phyloP scores from a whole-genome alignment of 163 green algal species.

The Chlorella variabilis region DNA sequence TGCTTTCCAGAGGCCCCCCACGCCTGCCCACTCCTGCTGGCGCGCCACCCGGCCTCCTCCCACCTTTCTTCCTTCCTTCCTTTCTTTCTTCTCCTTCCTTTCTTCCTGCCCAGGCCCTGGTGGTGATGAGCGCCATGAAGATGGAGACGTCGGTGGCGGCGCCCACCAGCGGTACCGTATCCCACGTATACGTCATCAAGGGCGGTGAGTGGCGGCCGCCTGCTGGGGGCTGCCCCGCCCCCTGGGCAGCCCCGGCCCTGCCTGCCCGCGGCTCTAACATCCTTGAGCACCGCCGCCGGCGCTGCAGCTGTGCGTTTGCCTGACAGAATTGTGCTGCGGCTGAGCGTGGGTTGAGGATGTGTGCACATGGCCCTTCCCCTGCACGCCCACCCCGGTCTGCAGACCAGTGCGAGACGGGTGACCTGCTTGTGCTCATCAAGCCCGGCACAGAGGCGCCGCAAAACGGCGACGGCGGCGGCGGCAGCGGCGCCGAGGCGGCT shows the following conservation, averaged over 20 bases:
- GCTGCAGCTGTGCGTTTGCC: no score
- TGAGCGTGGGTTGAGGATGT: no score
- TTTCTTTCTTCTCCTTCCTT: no score
- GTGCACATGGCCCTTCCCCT: no score
- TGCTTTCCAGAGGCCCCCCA: no score
- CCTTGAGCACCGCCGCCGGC: neutral
- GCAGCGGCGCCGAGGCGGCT: neutral
- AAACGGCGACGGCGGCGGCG: neutral
- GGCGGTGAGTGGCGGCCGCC: slow-evolving; percentile 24
- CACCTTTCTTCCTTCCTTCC: no score
- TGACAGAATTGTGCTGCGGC: no score
- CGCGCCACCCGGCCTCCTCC: neutral
- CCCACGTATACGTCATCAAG: slow-evolving; percentile 73
- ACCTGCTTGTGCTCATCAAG: slow-evolving; percentile 83
- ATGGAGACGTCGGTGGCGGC: slow-evolving; percentile 95
- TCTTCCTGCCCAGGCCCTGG: slow-evolving; percentile 83
- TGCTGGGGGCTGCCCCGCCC: neutral
- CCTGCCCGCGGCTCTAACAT: neutral
- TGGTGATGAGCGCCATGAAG: slow-evolving; percentile 95
- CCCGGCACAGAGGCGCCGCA: neutral
- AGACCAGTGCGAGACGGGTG: slow-evolving; percentile 77
- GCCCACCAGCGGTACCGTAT: slow-evolving; percentile 73
- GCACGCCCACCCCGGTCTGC: no score
- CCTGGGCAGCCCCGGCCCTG: neutral
- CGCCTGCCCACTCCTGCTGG: no score